Base-by-base conservation (phyloP, 2,329 filamentous ascomycete species). In the Cladophialophora immunda region DNA sequence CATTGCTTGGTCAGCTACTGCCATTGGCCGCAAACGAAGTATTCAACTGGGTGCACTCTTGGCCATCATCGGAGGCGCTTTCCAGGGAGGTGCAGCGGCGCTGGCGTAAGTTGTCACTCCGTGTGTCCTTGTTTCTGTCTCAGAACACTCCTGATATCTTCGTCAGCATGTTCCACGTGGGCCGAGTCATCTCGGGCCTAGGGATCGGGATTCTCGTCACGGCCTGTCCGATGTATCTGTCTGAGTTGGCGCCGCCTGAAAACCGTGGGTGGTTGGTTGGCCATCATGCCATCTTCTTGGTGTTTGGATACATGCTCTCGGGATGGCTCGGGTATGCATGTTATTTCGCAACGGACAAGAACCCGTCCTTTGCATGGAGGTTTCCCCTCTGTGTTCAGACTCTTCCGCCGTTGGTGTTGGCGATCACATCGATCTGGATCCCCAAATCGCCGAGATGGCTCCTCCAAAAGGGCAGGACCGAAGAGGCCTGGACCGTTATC, bases 1-100 rank as follows among this genome's bases (percentile, higher is more conserved):
- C 45, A 59, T 72, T 32, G 58, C 58, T 25, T 71, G 69, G 70
- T 73, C 71, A 5, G 76, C 77, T 2, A 78, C 81, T 58, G 71
- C 72, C 32, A 74, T 76, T 54, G 76, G 79, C 11, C 75, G 81
- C 1, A 79, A 80, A 62, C 72, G 74, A 25, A 78, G 75, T 45
- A 78, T 81, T 41, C 76, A 78, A 66, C 52, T 80, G 4, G 67
- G 65, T 17, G 67, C 69, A 36, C 38, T 68, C 9, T 34, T 71
- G 6, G 61, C 65, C 34, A 62, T 72, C n/a, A 47, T 72, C 13
- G 67, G 69, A 17, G 68, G 69, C 38, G 70, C 69, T 4, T 64
- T 71, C n/a, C 67, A 71, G 57, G 70, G 67, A 6, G 70, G 70
- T 38, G 65, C 68, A 25, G 67, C 65, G 7, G 59, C 61, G 13